Conservation (phyloP, 1,284 basidiomycete species). For the Microbotryum silenes-acaulis region DNA sequence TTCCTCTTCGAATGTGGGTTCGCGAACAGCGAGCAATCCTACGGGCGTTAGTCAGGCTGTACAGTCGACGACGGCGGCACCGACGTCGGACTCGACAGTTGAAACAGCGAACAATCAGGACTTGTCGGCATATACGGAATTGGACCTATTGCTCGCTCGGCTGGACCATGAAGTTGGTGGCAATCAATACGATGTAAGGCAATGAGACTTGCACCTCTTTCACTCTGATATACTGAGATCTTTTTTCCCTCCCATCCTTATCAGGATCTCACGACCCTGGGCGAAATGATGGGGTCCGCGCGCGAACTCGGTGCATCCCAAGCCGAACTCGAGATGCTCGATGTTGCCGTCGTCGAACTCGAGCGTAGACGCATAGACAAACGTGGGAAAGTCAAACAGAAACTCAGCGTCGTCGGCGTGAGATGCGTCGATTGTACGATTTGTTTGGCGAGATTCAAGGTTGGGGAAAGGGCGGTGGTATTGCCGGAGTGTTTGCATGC, state of each 20-base stretch:
- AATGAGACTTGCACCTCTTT: not conserved
- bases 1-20: no score
- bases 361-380: conserved; percentile 33
- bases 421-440: conserved; percentile 30
- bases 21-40: no score
- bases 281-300: conserved; percentile 32
- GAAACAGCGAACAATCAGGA: not conserved
- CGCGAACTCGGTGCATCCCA: conserved; percentile 21
- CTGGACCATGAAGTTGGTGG: conserved; percentile 15
- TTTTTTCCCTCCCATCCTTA: no score
- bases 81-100: no score
- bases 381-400: conserved; percentile 34
- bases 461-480: conserved; percentile 26
- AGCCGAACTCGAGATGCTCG: conserved; percentile 30
- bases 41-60: no score
- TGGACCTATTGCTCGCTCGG: conserved; percentile 27
- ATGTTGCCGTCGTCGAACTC: conserved; percentile 33
- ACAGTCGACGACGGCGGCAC: no score
- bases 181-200: conserved; percentile 20
- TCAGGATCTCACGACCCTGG: conserved; percentile 28
- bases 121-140: conserved; percentile 27
- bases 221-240: not conserved
- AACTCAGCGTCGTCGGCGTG: conserved; percentile 33
- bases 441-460: conserved; percentile 29
- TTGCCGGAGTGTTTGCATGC: conserved; percentile 29